phyloP scores from a whole-genome alignment of 176 grass and related monocot genomes.

The Bromus sterilis region DNA sequence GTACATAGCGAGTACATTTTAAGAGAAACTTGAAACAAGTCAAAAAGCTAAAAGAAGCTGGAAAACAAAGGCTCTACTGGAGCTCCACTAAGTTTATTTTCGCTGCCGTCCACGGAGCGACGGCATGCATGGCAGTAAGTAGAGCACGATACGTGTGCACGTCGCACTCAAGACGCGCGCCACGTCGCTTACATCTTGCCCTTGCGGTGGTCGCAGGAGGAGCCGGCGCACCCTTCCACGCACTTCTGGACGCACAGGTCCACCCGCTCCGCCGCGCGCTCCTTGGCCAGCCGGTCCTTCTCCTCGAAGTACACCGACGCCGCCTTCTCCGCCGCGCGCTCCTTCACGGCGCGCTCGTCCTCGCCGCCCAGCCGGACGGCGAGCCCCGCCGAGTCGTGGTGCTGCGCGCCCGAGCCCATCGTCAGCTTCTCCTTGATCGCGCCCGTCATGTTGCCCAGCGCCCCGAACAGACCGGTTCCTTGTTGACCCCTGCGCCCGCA shows the following conservation, averaged over 20 bases:
- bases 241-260: conserved; percentile 27
- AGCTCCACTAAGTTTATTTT: not conserved
- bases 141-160: not conserved
- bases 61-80: not conserved
- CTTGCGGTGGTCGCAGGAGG: conserved; percentile 29
- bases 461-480: conserved; percentile 24
- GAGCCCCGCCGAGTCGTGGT: not conserved
- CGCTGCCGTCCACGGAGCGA: not conserved
- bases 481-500: not conserved
- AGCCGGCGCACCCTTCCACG: conserved; percentile 31
- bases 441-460: conserved; percentile 60
- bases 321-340: conserved; percentile 48
- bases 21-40: not conserved
- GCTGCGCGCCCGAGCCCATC: conserved; percentile 1
- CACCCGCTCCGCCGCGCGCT: conserved; percentile 24
- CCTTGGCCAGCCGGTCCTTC: conserved; percentile 26
- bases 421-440: conserved; percentile 71
- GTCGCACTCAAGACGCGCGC: not conserved
- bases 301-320: conserved; percentile 48
- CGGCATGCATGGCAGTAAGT: not conserved
- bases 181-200: conserved; percentile 33
- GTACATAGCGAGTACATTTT: too few species aligned
- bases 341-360: conserved; percentile 22
- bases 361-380: conserved; percentile 11
- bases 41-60: not conserved